Evolutionary conservation across 257 asterid genomes (phyloP).

Genomic region (Lycium barbarum): DNA sequence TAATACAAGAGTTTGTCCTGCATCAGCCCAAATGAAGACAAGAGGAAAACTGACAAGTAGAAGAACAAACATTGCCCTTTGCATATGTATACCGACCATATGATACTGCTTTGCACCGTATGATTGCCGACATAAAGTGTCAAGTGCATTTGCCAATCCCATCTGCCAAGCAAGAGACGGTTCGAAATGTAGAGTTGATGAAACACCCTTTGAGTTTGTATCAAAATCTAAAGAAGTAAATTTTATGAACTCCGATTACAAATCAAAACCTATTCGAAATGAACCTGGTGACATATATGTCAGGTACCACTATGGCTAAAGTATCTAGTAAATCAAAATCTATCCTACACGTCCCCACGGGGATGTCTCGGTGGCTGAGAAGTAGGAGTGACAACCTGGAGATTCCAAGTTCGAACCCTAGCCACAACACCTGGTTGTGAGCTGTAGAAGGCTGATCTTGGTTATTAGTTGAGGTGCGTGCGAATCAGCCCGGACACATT

Average conservation of each 20-base stretch:
- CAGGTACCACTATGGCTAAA: too few species aligned
- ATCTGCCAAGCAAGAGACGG: constrained; percentile 36
- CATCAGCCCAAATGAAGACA: constrained; percentile 65
- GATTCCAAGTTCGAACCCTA: too few species aligned
- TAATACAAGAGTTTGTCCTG: constrained; percentile 55
- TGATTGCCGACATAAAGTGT: constrained; percentile 72
- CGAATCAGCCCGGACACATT: background rate
- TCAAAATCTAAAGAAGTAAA: background rate
- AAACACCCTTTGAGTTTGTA: background rate
- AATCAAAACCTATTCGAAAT: too few species aligned
- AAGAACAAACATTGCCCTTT: constrained; percentile 67
- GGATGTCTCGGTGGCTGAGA: background rate
- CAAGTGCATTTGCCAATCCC: constrained; percentile 73
- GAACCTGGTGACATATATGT: too few species aligned
- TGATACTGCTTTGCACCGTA: constrained; percentile 73
- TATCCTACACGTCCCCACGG: background rate
- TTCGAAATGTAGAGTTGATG: background rate
- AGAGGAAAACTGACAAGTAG: constrained; percentile 57
- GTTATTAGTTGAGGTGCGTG: background rate
- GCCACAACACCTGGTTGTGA: too few species aligned
- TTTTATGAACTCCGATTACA: background rate
- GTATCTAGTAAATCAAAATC: background rate
- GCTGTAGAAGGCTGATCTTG: too few species aligned
- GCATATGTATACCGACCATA: constrained; percentile 73
- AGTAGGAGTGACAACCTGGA: too few species aligned